Evolutionary conservation across 805 yeast genomes (phyloP).

Genomic region (Lipomyces spencermartinsiae): DNA sequence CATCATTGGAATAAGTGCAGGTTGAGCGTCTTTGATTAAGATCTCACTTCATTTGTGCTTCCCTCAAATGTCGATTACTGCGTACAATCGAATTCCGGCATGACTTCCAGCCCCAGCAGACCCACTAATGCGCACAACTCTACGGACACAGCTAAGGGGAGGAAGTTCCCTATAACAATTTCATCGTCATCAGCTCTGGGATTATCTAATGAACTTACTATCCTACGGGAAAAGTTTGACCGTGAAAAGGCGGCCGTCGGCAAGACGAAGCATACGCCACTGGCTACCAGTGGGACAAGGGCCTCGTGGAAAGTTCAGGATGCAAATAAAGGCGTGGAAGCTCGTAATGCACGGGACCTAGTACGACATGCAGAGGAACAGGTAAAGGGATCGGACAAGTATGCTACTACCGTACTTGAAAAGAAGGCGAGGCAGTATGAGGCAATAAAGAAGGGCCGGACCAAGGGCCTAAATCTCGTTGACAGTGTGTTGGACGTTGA

Average conservation of each 20-base stretch:
- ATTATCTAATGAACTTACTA: slow-evolving; percentile 32
- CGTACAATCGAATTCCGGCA: not conserved
- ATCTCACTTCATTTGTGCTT: too few relatives aligned
- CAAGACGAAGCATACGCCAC: slow-evolving; percentile 11
- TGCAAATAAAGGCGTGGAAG: slow-evolving; percentile 30
- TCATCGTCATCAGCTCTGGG: slow-evolving; percentile 35
- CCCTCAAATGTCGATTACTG: too few relatives aligned
- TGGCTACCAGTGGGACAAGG: not conserved
- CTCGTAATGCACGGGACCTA: slow-evolving; percentile 30
- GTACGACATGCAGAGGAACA: not conserved
- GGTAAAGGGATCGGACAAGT: slow-evolving; percentile 8
- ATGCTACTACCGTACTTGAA: slow-evolving; percentile 17
- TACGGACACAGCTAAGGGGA: not conserved
- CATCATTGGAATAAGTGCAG: too few relatives aligned
- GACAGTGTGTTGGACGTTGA: slow-evolving; percentile 38
- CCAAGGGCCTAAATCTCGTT: slow-evolving; percentile 10
- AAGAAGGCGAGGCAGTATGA: slow-evolving; percentile 35
- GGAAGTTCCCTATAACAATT: slow-evolving; percentile 25
- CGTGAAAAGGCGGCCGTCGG: slow-evolving; percentile 24
- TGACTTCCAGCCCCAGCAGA: not conserved
- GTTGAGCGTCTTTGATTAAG: too few relatives aligned
- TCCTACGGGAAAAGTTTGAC: slow-evolving; percentile 28
- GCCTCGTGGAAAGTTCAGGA: not conserved
- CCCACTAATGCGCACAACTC: not conserved
- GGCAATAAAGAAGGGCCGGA: slow-evolving; percentile 29